Evolutionary conservation across 345 rosid species (phyloP), one percentile per base, ranked within the genome.

Genomic region (Lumnitzera littorea): DNA sequence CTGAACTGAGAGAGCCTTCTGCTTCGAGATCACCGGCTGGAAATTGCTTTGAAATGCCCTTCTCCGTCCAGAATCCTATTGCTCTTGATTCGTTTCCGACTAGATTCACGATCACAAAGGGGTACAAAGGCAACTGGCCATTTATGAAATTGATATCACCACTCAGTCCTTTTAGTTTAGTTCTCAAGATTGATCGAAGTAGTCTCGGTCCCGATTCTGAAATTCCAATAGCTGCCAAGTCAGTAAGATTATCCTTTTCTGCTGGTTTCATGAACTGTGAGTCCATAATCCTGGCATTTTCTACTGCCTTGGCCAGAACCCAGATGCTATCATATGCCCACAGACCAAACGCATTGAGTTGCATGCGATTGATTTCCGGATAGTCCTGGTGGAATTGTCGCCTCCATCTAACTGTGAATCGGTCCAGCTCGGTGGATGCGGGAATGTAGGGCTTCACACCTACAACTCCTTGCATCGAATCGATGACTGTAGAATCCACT

Each of bases 31-130:
- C 43, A 36, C 7, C 7, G 9, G 10, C 43, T 36, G 43, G 43
- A 36, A 36, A 36, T 36, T 36, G 43, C 43, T 36, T 36, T 36
- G 43, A 36, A 36, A 36, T 36, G 43, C 43, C 43, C 10, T 36
- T 50, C 16, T 53, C 41, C 6, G 74, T 68, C 95, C 85, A 87
- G 12, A 43, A 67, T 50, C 81, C 88, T 12, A 87, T 57, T 3
- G 62, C 20, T 57, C 51, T 72, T 36, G 50, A 59, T 56, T 67
- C 55, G 0, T 70, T 64, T 36, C 43, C 11, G 43, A 36, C 43
- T 36, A 36, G 7, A 6, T 36, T 36, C 11, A 36, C 43, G 2
- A 36, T 7, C 43, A 1, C 1, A 36, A 36, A 36, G 43, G 43
- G 43, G 7, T 6, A 36, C 11, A 9, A 36, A 36, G 43, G 43